A percentile compares a stretch with the other conserved stretches of the same genome.
Conservation (phyloP, 208 protist genomes). For the Wallacemonas sp. region DNA sequence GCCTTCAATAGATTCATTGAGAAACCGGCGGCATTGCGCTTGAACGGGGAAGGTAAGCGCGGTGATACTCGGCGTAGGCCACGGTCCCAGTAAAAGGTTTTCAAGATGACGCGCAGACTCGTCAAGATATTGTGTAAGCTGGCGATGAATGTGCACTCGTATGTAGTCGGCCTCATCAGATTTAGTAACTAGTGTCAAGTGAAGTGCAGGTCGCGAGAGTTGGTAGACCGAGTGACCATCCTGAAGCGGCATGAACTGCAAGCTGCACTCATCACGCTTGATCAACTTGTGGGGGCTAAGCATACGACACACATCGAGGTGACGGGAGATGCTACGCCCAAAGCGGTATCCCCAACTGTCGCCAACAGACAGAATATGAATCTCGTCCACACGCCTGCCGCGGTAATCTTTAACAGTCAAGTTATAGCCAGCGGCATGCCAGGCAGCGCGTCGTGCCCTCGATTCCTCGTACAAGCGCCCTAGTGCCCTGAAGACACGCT, state of each 20-base stretch:
- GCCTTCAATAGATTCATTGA: background rate
- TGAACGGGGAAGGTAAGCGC: background rate
- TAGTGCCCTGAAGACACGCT: background rate
- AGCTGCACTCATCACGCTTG: slow-evolving; percentile 3
- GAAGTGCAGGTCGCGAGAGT: background rate
- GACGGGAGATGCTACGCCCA: background rate
- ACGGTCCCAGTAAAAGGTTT: background rate
- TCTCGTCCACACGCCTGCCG: background rate
- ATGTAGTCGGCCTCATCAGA: background rate
- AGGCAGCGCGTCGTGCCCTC: background rate
- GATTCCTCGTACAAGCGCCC: background rate
- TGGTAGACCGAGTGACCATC: background rate
- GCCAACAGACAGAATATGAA: background rate
- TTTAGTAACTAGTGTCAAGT: background rate
- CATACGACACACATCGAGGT: slow-evolving; percentile 4
- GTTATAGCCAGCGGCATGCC: too few species aligned
- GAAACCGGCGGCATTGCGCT: background rate
- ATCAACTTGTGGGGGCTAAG: background rate
- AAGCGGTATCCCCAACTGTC: background rate
- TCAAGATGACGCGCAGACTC: background rate
- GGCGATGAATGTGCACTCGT: background rate
- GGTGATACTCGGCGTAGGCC: background rate
- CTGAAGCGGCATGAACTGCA: background rate
- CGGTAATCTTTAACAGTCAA: too few species aligned
- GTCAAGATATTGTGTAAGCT: background rate